Percentiles rank a stretch among this genome's conserved stretches.
phyloP scores from a whole-genome alignment of 805 yeast genomes.

The Myxozyma neotropica region DNA sequence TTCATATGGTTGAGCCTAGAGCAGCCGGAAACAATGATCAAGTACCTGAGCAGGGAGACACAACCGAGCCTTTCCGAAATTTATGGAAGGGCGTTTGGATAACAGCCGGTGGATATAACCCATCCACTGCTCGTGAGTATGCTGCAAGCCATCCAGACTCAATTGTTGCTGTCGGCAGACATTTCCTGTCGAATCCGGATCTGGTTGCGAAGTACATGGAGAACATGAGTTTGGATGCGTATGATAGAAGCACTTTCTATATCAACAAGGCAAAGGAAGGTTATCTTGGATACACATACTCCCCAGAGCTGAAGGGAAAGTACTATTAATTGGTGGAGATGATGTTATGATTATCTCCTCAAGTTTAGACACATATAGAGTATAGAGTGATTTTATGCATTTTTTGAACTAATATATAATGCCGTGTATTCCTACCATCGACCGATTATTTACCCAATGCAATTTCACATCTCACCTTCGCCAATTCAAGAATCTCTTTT shows the following conservation, averaged over 20 bases:
- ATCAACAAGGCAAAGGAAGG: constrained; percentile 25
- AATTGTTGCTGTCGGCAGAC: constrained; percentile 52
- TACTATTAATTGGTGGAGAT: constrained; percentile 4
- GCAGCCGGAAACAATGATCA: constrained; percentile 38
- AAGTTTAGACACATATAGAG: too few relatives aligned
- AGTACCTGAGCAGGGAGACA: constrained; percentile 16
- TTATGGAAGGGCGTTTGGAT: constrained; percentile 34
- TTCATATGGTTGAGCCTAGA: constrained; percentile 53
- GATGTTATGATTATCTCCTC: too few relatives aligned
- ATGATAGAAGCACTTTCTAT: constrained; percentile 56
- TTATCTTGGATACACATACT: constrained; percentile 24
- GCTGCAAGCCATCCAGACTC: constrained; percentile 22
- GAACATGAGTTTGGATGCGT: constrained; percentile 47
- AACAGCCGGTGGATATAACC: constrained; percentile 34
- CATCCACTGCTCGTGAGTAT: constrained; percentile 22
- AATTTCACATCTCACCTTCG: constrained; percentile 12
- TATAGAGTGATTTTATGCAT: neutral
- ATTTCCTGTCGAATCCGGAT: constrained; percentile 60
- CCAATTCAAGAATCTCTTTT: constrained; percentile 27
- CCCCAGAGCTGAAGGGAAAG: constrained; percentile 22
- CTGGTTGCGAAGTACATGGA: constrained; percentile 50
- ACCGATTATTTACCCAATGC: constrained; percentile 9
- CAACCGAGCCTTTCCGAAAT: constrained; percentile 19
- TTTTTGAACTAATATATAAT: neutral
- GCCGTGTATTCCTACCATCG: neutral